Base-by-base conservation (phyloP, 495 filamentous ascomycete species). In the Tuber indicum region DNA sequence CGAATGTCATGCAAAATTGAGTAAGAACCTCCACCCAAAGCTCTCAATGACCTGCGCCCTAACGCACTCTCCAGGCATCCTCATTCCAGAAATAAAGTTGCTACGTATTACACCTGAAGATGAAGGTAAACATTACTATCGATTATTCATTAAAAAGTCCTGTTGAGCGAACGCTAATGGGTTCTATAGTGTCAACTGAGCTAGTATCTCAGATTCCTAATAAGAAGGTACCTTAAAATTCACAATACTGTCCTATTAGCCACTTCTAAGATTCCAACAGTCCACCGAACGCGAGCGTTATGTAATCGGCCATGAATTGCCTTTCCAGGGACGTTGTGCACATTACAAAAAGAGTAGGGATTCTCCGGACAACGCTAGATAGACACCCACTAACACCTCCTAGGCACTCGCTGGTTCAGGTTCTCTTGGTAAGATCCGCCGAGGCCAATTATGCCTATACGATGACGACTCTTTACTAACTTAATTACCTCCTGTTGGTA, bases 1-100 rank as follows among this genome's bases (percentile, higher is more conserved):
- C 19, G 87, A 91, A 78, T 97, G 94, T 82, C 93, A 97, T 85
- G 87, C 87, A 46, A 93, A 92, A 82, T 94, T 97, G 90, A 91
- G 91, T 89, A 85, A 9, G 86, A 77, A 21, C n/a, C 4, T 36
- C 32, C 14, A 66, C 16, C 26, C 32, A 26, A 1, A 36, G 58
- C 5, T 36, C 26, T 66, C 41, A 73, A 23, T 26, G 8, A 36
- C 32, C 62, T 3, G 73, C 42, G n/a, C 73, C n/a, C 26, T 75
- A 58, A 26, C 66, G 26, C 12, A 14, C 42, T 45, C 17, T 43
- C n/a, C 23, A 78, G 77, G 75, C 44, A 93, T 97, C 84, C 89
- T 89, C 79, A 87, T 97, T 62, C 92, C 92, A 42, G 91, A 94
- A 70, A 88, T 96, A 72, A 93, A 92, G 80, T 94, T 98, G 85